phyloP scores from a whole-genome alignment of 2,329 filamentous ascomycete species.

The Diaporthe sp. region DNA sequence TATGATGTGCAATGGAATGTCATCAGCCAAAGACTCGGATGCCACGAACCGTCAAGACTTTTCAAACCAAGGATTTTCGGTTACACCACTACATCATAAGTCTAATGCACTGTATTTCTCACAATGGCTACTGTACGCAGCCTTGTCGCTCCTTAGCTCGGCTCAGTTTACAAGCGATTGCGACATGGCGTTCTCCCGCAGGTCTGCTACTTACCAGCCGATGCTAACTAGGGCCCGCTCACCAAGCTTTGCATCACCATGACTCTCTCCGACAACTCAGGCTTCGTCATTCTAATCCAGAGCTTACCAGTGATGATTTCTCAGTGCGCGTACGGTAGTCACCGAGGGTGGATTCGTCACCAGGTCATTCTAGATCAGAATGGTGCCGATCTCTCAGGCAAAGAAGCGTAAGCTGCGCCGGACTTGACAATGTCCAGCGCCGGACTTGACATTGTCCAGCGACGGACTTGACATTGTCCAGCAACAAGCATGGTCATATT shows the following conservation, averaged over 20 bases:
- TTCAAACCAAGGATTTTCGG: too few relatives aligned
- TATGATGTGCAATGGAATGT: too few relatives aligned
- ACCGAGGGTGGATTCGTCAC: neutral
- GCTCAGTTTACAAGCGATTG: too few relatives aligned
- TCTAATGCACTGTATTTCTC: too few relatives aligned
- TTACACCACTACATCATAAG: too few relatives aligned
- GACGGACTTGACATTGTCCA: conserved; percentile 18
- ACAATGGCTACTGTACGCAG: too few relatives aligned
- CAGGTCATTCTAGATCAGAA: neutral
- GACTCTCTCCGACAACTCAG: neutral
- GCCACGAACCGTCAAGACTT: too few relatives aligned
- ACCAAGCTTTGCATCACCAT: conserved; percentile 7
- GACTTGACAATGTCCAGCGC: conserved; percentile 4
- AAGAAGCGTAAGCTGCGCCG: conserved; percentile 1
- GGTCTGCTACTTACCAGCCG: neutral
- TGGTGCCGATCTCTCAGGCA: conserved; percentile 8
- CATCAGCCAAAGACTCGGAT: too few relatives aligned
- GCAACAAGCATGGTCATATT: neutral
- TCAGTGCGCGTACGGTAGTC: neutral
- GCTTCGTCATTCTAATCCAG: conserved; percentile 3
- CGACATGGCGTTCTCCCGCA: too few relatives aligned
- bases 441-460: conserved; percentile 14
- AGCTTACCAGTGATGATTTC: neutral
- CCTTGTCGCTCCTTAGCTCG: too few relatives aligned
- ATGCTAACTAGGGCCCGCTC: neutral